Base-by-base conservation (phyloP, 148 eudicot species). In the Spergularia marina region DNA sequence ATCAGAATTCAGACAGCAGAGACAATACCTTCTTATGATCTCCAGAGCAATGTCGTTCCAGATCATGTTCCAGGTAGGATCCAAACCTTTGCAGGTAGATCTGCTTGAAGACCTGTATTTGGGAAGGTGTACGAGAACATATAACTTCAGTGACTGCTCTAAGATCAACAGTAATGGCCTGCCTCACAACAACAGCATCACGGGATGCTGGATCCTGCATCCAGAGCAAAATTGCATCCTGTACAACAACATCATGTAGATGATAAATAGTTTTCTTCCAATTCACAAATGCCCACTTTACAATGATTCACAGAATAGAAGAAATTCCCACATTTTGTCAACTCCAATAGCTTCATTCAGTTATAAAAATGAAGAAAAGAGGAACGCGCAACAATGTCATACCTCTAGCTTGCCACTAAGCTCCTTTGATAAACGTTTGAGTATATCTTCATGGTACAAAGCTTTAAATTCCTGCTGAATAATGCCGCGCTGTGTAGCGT, bases 161-260 rank as follows among this genome's bases (percentile, higher is more conserved):
- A 17, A 88, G 81, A 85, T 91, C 80, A 18, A 75, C 84, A 47
- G 73, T 66, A 58, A 91, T 79, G 41, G 96, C 87, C 65, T 84
- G 77, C 74, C 83, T 88, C 68, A 91, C 68, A n/a, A 84, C 49
- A 21, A 81, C 80, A 73, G 96, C 98, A 88, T 93, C 98, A n/a
- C 94, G 86, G 13, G 79, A 44, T 40, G 91, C 92, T 21, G 92
- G 94, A 80, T 91, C 92, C 57, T 83, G 81, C 88, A 90, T 82
- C 97, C 95, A 92, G 12, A 87, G 89, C 56, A 86, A 65, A n/a
- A 90, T 80, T 12, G 91, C 93, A 82, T 58, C 77, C 97, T 92
- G 87, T 1, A n/a, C 10, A 49, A 75, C 63, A 17, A 73, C 34
- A 54, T 51, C 72, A 58, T n/a, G 54, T 40, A 59, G 44, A 15